Percentiles rank a stretch among this genome's conserved stretches.
Evolutionary conservation across 2,329 filamentous ascomycete genomes (phyloP).

Genomic region (Plenodomus tracheiphilus): DNA sequence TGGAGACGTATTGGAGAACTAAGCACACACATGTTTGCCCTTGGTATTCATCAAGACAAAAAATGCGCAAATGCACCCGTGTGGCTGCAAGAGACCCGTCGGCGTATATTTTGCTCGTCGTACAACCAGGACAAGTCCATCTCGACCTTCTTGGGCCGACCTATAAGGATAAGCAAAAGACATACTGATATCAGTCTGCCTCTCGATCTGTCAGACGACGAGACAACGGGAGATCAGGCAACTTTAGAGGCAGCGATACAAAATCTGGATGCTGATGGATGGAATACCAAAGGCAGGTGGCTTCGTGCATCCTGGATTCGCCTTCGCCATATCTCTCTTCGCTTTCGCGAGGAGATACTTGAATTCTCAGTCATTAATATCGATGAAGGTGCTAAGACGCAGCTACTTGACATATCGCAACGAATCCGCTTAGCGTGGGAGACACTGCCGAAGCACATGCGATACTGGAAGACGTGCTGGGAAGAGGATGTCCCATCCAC

Average conservation of each 20-base stretch:
- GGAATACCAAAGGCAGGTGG: slow-evolving; percentile 46
- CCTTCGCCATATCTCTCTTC: slow-evolving; percentile 26
- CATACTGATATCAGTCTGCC: slow-evolving; percentile 36
- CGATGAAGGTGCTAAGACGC: slow-evolving; percentile 19
- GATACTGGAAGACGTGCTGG: slow-evolving; percentile 37
- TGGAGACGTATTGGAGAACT: slow-evolving; percentile 40
- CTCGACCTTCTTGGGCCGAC: slow-evolving; percentile 40
- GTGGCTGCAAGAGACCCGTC: slow-evolving; percentile 35
- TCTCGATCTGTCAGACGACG: slow-evolving; percentile 35
- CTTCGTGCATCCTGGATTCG: slow-evolving; percentile 36
- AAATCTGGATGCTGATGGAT: slow-evolving; percentile 30
- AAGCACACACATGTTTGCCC: slow-evolving; percentile 34
- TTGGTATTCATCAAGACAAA: slow-evolving; percentile 38
- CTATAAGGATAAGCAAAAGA: slow-evolving; percentile 34
- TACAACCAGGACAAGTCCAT: slow-evolving; percentile 40
- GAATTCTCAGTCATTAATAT: slow-evolving; percentile 31
- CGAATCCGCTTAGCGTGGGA: slow-evolving; percentile 34
- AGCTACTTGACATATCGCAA: slow-evolving; percentile 34
- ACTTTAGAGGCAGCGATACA: slow-evolving; percentile 19
- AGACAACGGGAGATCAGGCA: slow-evolving; percentile 24
- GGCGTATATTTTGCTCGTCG: slow-evolving; percentile 31
- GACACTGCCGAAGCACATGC: slow-evolving; percentile 30
- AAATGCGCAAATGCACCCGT: slow-evolving; percentile 25
- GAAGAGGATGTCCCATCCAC: slow-evolving; percentile 25
- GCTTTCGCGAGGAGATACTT: slow-evolving; percentile 39